Conservation (phyloP, 2,329 filamentous ascomycete genomes). For the Lachnellula arida region DNA sequence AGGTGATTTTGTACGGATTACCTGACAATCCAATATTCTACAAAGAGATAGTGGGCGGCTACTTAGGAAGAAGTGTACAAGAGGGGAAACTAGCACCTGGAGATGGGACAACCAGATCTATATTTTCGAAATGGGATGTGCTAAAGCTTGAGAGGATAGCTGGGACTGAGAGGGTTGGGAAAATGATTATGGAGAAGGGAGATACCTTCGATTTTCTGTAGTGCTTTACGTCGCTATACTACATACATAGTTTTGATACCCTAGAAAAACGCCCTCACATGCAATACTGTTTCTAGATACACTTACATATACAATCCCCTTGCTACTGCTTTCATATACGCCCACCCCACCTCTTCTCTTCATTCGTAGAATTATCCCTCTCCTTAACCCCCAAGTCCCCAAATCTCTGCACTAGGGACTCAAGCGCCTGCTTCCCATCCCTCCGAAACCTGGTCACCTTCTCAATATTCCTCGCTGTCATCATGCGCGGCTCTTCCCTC, state of each 20-base stretch:
- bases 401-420: conserved; percentile 53
- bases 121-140: conserved; percentile 88
- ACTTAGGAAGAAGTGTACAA: conserved; percentile 55
- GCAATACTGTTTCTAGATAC: conserved; percentile 7
- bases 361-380: conserved; percentile 26
- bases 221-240: conserved; percentile 6
- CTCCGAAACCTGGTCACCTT: conserved; percentile 78
- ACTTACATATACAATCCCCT: conserved; percentile 5
- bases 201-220: conserved; percentile 96
- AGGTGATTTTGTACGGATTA: conserved; percentile 83
- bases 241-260: background rate
- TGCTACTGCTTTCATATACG: conserved; percentile 9
- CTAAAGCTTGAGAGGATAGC: conserved; percentile 86
- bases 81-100: conserved; percentile 51
- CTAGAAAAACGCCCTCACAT: conserved; percentile 13
- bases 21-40: conserved; percentile 87
- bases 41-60: conserved; percentile 67
- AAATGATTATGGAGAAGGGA: conserved; percentile 76
- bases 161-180: conserved; percentile 72
- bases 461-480: conserved; percentile 72
- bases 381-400: conserved; percentile 32
- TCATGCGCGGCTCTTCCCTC: conserved; percentile 52
- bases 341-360: conserved; percentile 31
- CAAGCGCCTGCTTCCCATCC: conserved; percentile 62
- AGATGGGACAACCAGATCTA: conserved; percentile 53